Evolutionary conservation across 164 flowering plant genomes (phyloP), one percentile per base, ranked within the genome.

Genomic region (Euptelea pleiosperma): DNA sequence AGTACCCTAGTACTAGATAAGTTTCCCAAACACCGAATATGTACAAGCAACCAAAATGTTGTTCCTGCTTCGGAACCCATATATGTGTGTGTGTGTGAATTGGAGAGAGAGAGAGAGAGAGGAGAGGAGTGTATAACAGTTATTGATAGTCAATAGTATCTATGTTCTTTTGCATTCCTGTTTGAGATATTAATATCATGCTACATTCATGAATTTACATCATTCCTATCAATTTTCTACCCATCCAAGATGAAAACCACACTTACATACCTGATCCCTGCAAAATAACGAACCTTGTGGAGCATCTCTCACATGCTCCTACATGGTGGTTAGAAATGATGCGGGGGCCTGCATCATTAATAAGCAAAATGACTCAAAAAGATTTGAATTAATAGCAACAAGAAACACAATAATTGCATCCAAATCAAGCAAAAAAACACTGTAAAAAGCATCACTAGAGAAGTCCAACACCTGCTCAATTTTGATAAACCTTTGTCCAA

Each of bases 241-340:
- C n/a, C n/a, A n/a, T n/a, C n/a, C n/a, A n/a, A 44, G 21, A 54
- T 34, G 35, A 50, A 51, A 58, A 21, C 15, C 29, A n/a, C 15
- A 40, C 18, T 39, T 36, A 11, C 58, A 26, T 70, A 89, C 97
- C 95, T 79, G 77, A 73, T 87, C 88, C 46, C 79, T 86, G 46
- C 80, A 81, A 57, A 75, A 65, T 18, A 78, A 61, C 37, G 95
- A 88, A 62, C 67, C 64, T 53, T 81, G 81, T 51, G 97, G 96
- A 70, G 97, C 99, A 33, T 94, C 99, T 70, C 73, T 82, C 10
- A 94, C 91, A 70, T 88, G 91, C 73, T 94, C 99, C 67, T 91
- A 97, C 99, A 94, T 94, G 60, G 99, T 82, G 74, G 86, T 92
- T 62, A 88, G 45, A 72, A 94, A 94, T 62, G 99, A 94, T 70